Base-by-base conservation (phyloP, 2,329 filamentous ascomycete species). In the Trichoderma semiorbis region DNA sequence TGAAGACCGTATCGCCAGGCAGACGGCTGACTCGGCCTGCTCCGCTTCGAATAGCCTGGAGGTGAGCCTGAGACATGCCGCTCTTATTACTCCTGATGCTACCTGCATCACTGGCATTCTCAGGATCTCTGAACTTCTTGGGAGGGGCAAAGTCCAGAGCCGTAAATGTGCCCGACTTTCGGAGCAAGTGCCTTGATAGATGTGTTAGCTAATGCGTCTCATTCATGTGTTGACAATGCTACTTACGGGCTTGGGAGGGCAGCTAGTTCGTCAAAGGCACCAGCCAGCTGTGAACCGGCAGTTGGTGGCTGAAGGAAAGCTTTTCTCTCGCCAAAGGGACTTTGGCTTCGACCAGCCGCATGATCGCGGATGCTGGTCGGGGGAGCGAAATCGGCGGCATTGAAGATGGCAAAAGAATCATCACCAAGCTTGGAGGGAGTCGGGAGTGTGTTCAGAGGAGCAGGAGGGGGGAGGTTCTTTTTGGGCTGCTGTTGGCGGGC, bases 181-280 rank as follows among this genome's bases (percentile, higher is more conserved):
- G 90, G 65, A 96, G 86, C 77, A 89, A 77, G 79, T 95, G 91
- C 53, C 90, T 92, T 73, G 5, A 14, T 11, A 67, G 26, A 39
- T 5, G 3, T 3, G 64, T 75, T 50, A 43, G 75, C 82, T 78
- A 84, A 80, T 69, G 60, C 18, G 18, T 32, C 18, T n/a, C 6
- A 21, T 30, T 3, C 10, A 11, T 16, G 28, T 18, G 5, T 16
- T 21, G 7, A 5, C 3, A 50, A 10, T 62, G 74, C 30, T 74
- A 92, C 93, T 92, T 90, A 95, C 89, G 96, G 94, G 87, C 94
- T 98, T 47, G 96, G 96, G 74, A 99, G 90, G 10, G 88, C 87
- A 14, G 91, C 83, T 73, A 98, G 90, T 72, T 98, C 95, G 71
- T 98, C 95, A 81, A 94, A 98, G 6, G 94, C 87, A 72, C 92